Conservation (phyloP, 83 land plant genomes). For the Thuja plicata region DNA sequence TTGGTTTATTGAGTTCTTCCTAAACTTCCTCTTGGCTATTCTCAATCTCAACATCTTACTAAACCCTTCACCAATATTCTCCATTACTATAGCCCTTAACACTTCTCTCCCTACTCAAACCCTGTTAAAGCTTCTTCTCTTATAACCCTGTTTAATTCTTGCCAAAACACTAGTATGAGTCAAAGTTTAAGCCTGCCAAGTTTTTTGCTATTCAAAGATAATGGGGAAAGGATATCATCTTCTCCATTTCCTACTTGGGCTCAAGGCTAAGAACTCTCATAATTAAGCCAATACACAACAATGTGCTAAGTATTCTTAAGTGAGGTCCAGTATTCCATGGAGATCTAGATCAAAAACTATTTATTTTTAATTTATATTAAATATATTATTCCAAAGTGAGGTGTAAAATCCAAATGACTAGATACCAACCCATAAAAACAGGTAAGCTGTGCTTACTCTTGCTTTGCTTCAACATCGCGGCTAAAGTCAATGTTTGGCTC, state of each 20-base stretch:
- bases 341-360: neutral
- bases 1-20: too few relatives aligned
- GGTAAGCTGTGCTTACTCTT: slow-evolving; percentile 63
- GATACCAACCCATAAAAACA: neutral
- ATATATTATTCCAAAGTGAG: neutral
- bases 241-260: neutral
- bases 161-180: too few relatives aligned
- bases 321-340: neutral
- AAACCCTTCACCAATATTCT: too few relatives aligned
- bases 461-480: slow-evolving; percentile 87
- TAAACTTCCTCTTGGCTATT: too few relatives aligned
- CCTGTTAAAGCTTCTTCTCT: too few relatives aligned
- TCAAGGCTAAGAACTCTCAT: neutral
- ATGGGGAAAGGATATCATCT: neutral
- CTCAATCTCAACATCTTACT: too few relatives aligned
- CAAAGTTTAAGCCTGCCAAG: too few relatives aligned
- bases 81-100: too few relatives aligned
- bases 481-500: slow-evolving; percentile 94
- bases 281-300: neutral
- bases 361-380: neutral
- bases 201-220: neutral
- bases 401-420: neutral
- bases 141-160: too few relatives aligned
- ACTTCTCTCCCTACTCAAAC: too few relatives aligned
- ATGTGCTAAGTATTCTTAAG: neutral